Evolutionary conservation across 208 protist genomes (phyloP), one percentile per base, ranked within the genome.

Genomic region (Crithidia sp.): DNA sequence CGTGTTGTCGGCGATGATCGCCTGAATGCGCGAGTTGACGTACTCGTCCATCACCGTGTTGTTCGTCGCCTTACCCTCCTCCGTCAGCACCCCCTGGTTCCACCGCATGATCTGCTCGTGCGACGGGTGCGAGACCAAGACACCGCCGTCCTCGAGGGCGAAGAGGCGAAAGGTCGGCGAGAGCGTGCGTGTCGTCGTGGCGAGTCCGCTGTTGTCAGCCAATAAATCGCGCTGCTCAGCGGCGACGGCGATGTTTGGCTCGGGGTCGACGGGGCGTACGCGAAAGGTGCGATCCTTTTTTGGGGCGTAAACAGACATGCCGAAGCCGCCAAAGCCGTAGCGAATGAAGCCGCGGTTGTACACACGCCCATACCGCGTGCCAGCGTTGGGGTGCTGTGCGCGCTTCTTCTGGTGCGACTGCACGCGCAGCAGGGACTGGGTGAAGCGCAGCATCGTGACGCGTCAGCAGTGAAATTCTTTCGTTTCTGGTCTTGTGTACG

Each of bases 1-100:
- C 13, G 92, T 96, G 74, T 96, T 94, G 76, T 96, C 84, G 12
- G 92, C 92, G 65, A 96, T 91, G 77, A 96, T 93, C n/a, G 87
- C 82, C 71, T 96, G 92, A 43, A 96, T 90, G 58, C 92, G 89
- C 14, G 82, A 87, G 77, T 94, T 93, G 9, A 96, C 85, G 52
- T 83, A 88, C 56, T 87, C 81, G 72, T 96, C 89, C 87, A 93
- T 92, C 6, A 82, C 65, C 12, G 89, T 96, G 72, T 79, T 89
- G 39, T 83, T 84, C 3, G 83, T 83, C 53, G 76, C 79, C 71
- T 89, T 86, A 44, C 77, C 73, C 74, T 93, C 84, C 72, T 88
- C 84, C 19, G 78, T 79, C 40, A 92, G 77, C 45, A 94, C 85
- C n/a, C 67, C 67, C 61, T 93, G 85, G 50, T 85, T 84, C 89